Base-by-base conservation (phyloP, 148 eudicot genomes). In the Cornus kousa region DNA sequence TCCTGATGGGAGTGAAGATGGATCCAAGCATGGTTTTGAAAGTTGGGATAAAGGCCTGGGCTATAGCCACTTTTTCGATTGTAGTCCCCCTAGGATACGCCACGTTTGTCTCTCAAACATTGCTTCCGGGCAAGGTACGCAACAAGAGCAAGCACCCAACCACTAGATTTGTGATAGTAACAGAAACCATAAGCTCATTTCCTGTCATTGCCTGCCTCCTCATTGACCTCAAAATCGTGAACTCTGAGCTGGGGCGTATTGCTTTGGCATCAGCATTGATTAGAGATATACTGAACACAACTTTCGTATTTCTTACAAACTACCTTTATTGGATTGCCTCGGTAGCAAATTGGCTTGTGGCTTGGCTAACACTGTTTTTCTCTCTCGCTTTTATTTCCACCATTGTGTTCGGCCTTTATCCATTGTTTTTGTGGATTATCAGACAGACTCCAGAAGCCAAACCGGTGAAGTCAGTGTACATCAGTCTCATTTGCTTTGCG, bases 181-280 rank as follows among this genome's bases (percentile, higher is more conserved):
- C 66, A 20, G 76, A 82, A 19, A 76, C 73, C 8, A 9, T 68
- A 35, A 57, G 39, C 46, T 64, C 85, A 5, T 85, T 85, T 57
- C 81, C 87, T 12, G 87, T 85, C 1, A 53, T 85, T 19, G 80
- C 79, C 11, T 39, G 60, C 31, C 74, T 85, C 50, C 87, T 85
- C 48, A 43, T 76, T 7, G 87, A 85, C 67, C 83, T 85, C 24
- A 82, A 85, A 64, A 85, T 85, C 74, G 79, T 82, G 78, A 85
- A 85, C 72, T 59, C 87, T 3, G 85, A 85, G 83, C 85, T 85
- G 9, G 87, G 87, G 6, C 80, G 85, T 9, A 78, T 85, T 13
- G 80, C 87, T 19, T 23, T 85, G 78, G 82, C 87, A 10, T 72
- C 85, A 0, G 32, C 83, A 7, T 68, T 85, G 68, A 79, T 85